A percentile compares a stretch with the other conserved stretches of the same genome.
Conservation (phyloP, 164 flowering plant genomes). For the Liquidambar formosana region DNA sequence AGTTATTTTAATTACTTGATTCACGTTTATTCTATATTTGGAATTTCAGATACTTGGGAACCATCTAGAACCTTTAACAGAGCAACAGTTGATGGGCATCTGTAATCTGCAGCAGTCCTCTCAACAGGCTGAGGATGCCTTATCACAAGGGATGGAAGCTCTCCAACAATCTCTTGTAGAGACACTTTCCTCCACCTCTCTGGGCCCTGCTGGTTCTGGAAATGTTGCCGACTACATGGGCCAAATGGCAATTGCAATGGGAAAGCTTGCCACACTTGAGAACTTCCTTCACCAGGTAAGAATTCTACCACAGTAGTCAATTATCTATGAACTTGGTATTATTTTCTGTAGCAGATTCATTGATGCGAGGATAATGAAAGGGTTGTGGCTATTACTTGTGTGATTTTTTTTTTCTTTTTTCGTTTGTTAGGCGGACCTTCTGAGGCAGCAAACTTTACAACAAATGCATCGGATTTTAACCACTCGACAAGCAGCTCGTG, state of each 20-base stretch:
- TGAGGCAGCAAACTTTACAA: slow-evolving; percentile 83
- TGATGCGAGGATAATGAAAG: no score
- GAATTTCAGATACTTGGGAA: slow-evolving; percentile 60
- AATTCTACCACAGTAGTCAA: background rate
- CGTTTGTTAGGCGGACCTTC: slow-evolving; percentile 67
- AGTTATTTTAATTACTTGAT: background rate
- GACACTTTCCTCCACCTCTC: slow-evolving; percentile 59
- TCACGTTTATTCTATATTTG: background rate
- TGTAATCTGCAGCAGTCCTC: slow-evolving; percentile 88
- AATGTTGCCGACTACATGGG: slow-evolving; percentile 84
- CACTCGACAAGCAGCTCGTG: slow-evolving; percentile 87
- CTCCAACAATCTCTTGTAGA: slow-evolving; percentile 82
- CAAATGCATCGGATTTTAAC: slow-evolving; percentile 84
- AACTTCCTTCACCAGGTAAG: slow-evolving; percentile 83
- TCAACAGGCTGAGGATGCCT: slow-evolving; percentile 90
- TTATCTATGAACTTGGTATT: background rate
- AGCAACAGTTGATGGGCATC: slow-evolving; percentile 79
- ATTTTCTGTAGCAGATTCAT: no score
- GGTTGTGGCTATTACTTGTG: background rate
- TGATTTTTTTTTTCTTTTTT: background rate
- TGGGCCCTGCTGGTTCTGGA: slow-evolving; percentile 56
- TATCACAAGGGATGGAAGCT: slow-evolving; percentile 96
- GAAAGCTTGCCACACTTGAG: slow-evolving; percentile 73
- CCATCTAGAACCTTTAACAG: slow-evolving; percentile 85
- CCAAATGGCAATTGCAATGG: slow-evolving; percentile 93